Conservation (phyloP, 148 eudicot genomes). For the Agrostemma githago region DNA sequence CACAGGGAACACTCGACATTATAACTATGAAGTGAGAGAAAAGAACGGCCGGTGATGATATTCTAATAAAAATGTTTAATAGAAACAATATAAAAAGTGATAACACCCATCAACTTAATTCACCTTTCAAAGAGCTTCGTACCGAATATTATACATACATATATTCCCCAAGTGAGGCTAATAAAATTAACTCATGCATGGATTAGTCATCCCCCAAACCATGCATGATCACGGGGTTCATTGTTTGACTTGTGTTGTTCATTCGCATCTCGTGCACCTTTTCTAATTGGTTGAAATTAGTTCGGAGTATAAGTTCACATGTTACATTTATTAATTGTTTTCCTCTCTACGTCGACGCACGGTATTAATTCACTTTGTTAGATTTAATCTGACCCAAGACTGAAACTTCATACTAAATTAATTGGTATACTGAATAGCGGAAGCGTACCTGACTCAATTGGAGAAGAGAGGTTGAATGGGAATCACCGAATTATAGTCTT, state of each 20-base stretch:
- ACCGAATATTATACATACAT: neutral
- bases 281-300: slow-evolving; percentile 10
- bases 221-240: slow-evolving; percentile 16
- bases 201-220: slow-evolving; percentile 14
- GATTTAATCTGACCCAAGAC: no score
- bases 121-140: slow-evolving; percentile 1
- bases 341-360: no score
- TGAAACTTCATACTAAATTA: no score
- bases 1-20: slow-evolving; percentile 30
- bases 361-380: no score
- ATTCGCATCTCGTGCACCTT: slow-evolving; percentile 20
- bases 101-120: slow-evolving; percentile 13
- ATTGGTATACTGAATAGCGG: no score
- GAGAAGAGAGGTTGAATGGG: no score
- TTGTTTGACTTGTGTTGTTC: slow-evolving; percentile 10
- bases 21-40: no score
- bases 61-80: neutral
- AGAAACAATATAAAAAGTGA: neutral
- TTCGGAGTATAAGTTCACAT: slow-evolving; percentile 20
- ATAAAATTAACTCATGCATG: neutral
- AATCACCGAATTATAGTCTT: no score
- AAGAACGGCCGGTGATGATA: neutral
- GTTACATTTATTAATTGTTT: no score
- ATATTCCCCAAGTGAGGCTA: neutral
- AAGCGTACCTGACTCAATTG: no score